Evolutionary conservation across 805 yeast genomes (phyloP), one percentile per base, ranked within the genome.

Genomic region (Cyberlindnera xylosilytica): DNA sequence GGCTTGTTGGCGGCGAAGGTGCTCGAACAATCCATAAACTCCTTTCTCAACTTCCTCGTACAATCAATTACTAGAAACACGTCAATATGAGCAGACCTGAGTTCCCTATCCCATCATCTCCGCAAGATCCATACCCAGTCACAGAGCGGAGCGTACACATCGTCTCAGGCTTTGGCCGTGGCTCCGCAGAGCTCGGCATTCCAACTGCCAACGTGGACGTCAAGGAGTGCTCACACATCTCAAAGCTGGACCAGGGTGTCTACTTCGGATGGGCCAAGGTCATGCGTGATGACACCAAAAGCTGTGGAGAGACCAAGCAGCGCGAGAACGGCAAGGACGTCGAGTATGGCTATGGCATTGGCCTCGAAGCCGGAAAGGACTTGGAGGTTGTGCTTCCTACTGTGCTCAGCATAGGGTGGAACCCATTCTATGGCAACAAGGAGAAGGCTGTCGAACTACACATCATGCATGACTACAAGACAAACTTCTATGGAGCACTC

Each of bases 401-500:
- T 82, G 99, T 93, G 8, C 83, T 91, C 87, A 87, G 96, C 8
- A 73, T 93, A 16, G 99, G 99, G 1, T 87, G 89, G 86, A 93
- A 93, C 59, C 98, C 99, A 29, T 91, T 83, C 60, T 93, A 79
- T 66, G 76, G 81, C 20, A 90, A 93, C 63, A 71, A 77, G 38
- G 75, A 76, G 53, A 87, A 87, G 64, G 81, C 96, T 0, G 95
- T 93, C 4, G 95, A 93, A 56, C 69, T 93, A 18, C 97, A 93
- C 62, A 74, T 93, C 5, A 71, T 93, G 41, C 95, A 88, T 64
- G 65, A 81, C 33, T 93, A 89, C 56, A 49, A 58, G 0, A 56
- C 67, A 10, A 71, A 76, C 49, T 93, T 93, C 60, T 93, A 93
- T 56, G 99, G 99, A 4, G 91, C 96, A 9, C 48, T 60, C 8